Base-by-base conservation (phyloP, 352 stramenopile genomes). In the Globisporangium alternatum region DNA sequence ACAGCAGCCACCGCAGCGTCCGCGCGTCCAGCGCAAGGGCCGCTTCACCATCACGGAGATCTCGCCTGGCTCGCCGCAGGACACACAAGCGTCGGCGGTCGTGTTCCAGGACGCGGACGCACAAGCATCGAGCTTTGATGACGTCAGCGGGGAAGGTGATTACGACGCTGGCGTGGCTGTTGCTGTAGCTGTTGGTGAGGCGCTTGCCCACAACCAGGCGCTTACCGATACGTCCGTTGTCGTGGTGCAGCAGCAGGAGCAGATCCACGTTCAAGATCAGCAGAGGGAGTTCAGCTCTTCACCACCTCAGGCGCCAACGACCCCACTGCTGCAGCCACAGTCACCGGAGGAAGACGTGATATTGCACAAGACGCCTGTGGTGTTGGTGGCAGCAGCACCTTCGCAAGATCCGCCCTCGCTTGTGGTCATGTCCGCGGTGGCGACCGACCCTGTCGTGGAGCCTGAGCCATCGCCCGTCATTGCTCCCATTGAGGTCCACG, bases 11-110 rank as follows among this genome's bases (percentile, higher is more conserved):
- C 31, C 54, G n/a, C 51, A 22, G 5, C 60, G 67, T 56, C 75
- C 66, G 71, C 82, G 82, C 39, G 83, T 93, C 10, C 79, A 94
- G 72, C 75, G 80, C 68, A 82, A 84, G 59, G 83, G 85, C 9
- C 81, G 85, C 71, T 94, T 94, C 68, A 94, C 85, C 5, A 94
- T 94, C 71, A 91, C 79, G 6, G 82, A 91, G 65, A 84, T 93
- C 60, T 68, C 85, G 52, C 80, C 81, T 2, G 78, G 74, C 28
- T 91, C 81, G 22, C 76, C 77, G 17, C 63, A 60, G 54, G 82
- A 78, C n/a, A 65, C 62, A 6, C 25, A 28, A 28, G 25, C 56
- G 15, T 66, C 60, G 47, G 49, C 61, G 25, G 25, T 28, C 35
- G 59, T 66, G 39, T 74, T 79, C 56, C 49, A 72, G 45, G 67